These are phyloP conservation scores for Scheffersomyces cryptocercus DNA, from an alignment of 1,139 yeast genomes.

Conservation along the genomic window DNA sequence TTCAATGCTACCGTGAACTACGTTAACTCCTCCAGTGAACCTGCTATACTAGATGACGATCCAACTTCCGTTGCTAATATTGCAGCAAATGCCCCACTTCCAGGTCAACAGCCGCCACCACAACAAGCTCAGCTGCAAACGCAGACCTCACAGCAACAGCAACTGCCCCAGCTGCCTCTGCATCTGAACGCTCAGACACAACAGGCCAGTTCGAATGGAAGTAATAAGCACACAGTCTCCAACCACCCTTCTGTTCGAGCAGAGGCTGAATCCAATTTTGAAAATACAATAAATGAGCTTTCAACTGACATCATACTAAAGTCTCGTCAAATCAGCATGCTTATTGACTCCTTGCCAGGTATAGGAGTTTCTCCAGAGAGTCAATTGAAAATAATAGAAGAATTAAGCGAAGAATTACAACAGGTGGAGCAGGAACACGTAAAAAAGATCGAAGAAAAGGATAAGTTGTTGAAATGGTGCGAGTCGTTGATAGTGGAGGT, in stretches of 20 bases:
- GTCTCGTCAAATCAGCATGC: constrained; percentile 80
- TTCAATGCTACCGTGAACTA: constrained; percentile 89
- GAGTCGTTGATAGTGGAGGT: constrained; percentile 67
- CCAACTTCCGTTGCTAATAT: constrained; percentile 40
- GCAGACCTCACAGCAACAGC: constrained; percentile 11
- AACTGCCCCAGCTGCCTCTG: background rate
- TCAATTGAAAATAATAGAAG: constrained; percentile 65
- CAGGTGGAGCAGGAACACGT: constrained; percentile 62
- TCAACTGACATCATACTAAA: constrained; percentile 83
- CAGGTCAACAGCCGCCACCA: constrained; percentile 42
- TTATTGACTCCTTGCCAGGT: constrained; percentile 91
- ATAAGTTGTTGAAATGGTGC: constrained; percentile 61
- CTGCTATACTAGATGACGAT: constrained; percentile 40
- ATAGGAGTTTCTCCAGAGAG: constrained; percentile 80
- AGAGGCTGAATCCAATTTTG: constrained; percentile 35
- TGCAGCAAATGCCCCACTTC: constrained; percentile 50
- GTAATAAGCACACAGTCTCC: constrained; percentile 20
- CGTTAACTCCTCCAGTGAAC: constrained; percentile 56
- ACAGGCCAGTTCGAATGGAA: constrained; percentile 34
- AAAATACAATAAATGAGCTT: constrained; percentile 65
- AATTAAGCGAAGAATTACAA: constrained; percentile 64
- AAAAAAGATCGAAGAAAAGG: constrained; percentile 64
- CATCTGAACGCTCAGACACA: constrained; percentile 5
- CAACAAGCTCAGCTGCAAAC: constrained; percentile 19
- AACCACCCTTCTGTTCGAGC: constrained; percentile 16